Percentiles rank a stretch among this genome's conserved stretches.
Evolutionary conservation across 1,139 yeast species (phyloP).

Genomic region (Taphrina communis): DNA sequence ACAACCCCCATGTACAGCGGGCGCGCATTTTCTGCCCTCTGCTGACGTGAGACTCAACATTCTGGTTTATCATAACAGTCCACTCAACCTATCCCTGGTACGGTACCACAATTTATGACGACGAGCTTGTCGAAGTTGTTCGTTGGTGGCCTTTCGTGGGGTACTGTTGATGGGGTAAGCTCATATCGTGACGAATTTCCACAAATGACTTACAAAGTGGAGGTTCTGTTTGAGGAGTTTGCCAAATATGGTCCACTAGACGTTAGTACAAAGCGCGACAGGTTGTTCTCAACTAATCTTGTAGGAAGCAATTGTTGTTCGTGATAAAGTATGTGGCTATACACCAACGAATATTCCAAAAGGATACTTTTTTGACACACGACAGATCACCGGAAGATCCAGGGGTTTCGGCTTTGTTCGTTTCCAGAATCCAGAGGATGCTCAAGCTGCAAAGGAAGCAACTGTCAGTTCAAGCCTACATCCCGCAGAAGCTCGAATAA

Average conservation of each 20-base stretch:
- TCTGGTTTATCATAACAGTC: conserved; percentile 6
- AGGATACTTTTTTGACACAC: not conserved
- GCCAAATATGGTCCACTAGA: conserved; percentile 37
- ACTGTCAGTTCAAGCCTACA: conserved; percentile 2
- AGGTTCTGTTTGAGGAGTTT: conserved; percentile 35
- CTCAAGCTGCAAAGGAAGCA: conserved; percentile 73
- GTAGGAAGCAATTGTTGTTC: conserved; percentile 28
- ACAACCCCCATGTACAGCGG: conserved; percentile 5
- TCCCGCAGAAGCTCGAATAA: not conserved
- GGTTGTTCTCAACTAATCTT: not conserved
- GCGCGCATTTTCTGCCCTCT: conserved; percentile 8
- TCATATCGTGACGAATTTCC: not conserved
- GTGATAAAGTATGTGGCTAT: conserved; percentile 19
- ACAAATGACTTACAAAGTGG: not conserved
- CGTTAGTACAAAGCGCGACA: conserved; percentile 4
- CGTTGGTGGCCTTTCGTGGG: conserved; percentile 40
- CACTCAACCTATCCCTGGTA: not conserved
- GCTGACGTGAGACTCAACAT: conserved; percentile 12
- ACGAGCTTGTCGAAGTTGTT: conserved; percentile 34
- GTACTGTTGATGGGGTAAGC: conserved; percentile 28
- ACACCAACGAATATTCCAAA: not conserved
- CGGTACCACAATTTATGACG: conserved; percentile 20
- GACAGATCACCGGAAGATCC: conserved; percentile 71
- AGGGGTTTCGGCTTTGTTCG: conserved; percentile 99
- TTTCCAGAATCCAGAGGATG: conserved; percentile 97